Conservation (phyloP, 2,329 filamentous ascomycete species). For the Mycosphaerelloides madeirae region DNA sequence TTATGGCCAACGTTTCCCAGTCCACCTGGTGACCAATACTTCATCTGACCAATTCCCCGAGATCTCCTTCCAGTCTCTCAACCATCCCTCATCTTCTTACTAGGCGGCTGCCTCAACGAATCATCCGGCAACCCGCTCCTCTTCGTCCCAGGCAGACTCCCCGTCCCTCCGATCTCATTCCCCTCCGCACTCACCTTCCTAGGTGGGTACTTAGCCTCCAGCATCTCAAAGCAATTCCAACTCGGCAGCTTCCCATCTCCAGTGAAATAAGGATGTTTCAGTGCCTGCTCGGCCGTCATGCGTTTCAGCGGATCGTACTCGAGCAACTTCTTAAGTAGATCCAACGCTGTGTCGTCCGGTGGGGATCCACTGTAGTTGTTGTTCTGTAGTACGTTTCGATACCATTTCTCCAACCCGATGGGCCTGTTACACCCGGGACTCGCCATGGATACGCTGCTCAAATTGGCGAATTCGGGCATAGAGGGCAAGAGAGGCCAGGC, state of each 20-base stretch:
- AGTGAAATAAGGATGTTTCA: constrained; percentile 86
- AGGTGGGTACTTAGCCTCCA: constrained; percentile 83
- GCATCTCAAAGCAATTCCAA: constrained; percentile 84
- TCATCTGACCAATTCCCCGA: too few species aligned
- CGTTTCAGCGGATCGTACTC: constrained; percentile 91
- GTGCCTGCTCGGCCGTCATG: constrained; percentile 77
- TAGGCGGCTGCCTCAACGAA: constrained; percentile 53
- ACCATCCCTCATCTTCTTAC: constrained; percentile 51
- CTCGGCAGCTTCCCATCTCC: constrained; percentile 48
- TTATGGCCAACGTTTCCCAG: too few species aligned
- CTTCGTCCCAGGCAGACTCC: constrained; percentile 86
- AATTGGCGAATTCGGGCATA: constrained; percentile 72
- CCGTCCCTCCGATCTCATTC: constrained; percentile 86
- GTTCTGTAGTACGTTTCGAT: constrained; percentile 44
- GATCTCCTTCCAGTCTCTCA: too few species aligned
- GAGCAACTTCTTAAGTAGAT: constrained; percentile 73
- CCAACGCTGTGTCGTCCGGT: constrained; percentile 63
- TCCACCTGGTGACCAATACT: too few species aligned
- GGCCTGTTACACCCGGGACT: constrained; percentile 50
- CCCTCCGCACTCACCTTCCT: constrained; percentile 89
- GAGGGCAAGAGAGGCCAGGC: constrained; percentile 77
- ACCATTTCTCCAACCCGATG: constrained; percentile 64
- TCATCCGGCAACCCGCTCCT: constrained; percentile 82
- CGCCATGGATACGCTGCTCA: constrained; percentile 37
- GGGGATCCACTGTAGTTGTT: constrained; percentile 42